Base-by-base conservation (phyloP, 2,329 filamentous ascomycete genomes). In the Akanthomyces muscarius region DNA sequence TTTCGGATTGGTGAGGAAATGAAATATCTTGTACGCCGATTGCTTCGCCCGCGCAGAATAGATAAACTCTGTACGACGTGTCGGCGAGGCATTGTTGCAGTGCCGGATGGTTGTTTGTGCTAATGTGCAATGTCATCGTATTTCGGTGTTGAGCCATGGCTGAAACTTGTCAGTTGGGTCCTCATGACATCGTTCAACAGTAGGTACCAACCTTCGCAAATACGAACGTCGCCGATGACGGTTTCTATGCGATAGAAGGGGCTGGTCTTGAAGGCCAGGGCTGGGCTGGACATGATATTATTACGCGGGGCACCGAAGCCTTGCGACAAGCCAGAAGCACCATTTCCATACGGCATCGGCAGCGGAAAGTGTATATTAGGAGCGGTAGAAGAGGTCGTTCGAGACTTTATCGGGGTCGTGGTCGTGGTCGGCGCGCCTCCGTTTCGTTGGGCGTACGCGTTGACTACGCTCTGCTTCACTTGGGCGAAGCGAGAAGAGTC, bases 1-100 rank as follows among this genome's bases (percentile, higher is more conserved):
- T 83, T 73, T 99, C 95, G 38, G 95, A 90, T 76, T 97, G 92
- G 69, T 94, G 87, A 1, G 95, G 95, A 68, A 99, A 99, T 0
- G 91, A 80, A 61, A 99, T 87, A 65, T 98, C 92, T 57, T 91
- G 90, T 3, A 79, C 74, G 18, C 83, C 85, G 16, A 82, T 76
- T 18, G 81, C 81, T 62, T 91, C 89, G 1, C 81, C 79, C 4
- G 91, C 87, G 70, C 92, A 96, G 72, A 96, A 97, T 5, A 97
- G 81, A 84, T 97, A 89, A 48, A 97, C 81, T 56, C 87, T 85
- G 69, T 89, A 77, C 14, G 82, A 82, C n/a, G 81, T 78, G 65
- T 94, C 86, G 8, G 75, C 73, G 30, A 83, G 76, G 55, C 92
- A 80, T 52, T 81, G 81, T 45, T 83, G 75, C 10, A 87, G 80